A percentile compares a stretch with the other conserved stretches of the same genome.
Evolutionary conservation across 2,329 filamentous ascomycete genomes (phyloP).

Genomic region (Hypoxylon sp.): DNA sequence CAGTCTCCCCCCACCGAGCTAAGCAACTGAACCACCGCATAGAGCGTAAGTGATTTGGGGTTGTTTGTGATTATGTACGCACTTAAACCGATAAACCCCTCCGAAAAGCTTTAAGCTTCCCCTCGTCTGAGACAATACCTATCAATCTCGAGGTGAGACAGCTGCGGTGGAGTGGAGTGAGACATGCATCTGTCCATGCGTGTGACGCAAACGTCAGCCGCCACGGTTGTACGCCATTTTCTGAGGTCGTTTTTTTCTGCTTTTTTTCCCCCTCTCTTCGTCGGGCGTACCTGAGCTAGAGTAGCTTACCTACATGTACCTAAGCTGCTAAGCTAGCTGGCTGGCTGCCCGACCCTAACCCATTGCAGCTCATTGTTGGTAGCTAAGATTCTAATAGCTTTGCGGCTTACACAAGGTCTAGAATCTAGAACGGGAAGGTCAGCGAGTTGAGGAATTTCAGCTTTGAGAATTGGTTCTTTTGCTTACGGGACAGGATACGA

Average conservation of each 20-base stretch:
- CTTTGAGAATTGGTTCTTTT: too few relatives aligned
- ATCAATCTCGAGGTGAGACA: too few relatives aligned
- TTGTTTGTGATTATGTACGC: conserved; percentile 6
- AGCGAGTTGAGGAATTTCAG: conserved; percentile 3
- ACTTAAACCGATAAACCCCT: conserved; percentile 19
- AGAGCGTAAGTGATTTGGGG: too few relatives aligned
- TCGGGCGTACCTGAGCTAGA: too few relatives aligned
- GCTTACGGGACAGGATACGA: neutral
- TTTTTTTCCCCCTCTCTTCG: too few relatives aligned
- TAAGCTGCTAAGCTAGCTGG: neutral
- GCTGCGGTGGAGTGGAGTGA: conserved; percentile 3
- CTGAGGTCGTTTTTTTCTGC: too few relatives aligned
- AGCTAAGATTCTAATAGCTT: too few relatives aligned
- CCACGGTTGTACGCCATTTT: too few relatives aligned
- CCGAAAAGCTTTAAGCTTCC: neutral
- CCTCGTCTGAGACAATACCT: conserved; percentile 1
- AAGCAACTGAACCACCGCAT: neutral
- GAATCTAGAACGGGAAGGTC: conserved; percentile 14
- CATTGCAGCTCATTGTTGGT: conserved; percentile 4
- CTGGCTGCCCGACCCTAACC: neutral
- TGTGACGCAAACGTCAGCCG: conserved; percentile 32
- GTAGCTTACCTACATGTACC: neutral
- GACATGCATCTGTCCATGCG: conserved; percentile 18
- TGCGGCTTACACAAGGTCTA: neutral
- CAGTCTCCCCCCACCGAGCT: neutral